phyloP scores from a whole-genome alignment of 1,284 basidiomycete species.

The Fomitopsis pinicola region DNA sequence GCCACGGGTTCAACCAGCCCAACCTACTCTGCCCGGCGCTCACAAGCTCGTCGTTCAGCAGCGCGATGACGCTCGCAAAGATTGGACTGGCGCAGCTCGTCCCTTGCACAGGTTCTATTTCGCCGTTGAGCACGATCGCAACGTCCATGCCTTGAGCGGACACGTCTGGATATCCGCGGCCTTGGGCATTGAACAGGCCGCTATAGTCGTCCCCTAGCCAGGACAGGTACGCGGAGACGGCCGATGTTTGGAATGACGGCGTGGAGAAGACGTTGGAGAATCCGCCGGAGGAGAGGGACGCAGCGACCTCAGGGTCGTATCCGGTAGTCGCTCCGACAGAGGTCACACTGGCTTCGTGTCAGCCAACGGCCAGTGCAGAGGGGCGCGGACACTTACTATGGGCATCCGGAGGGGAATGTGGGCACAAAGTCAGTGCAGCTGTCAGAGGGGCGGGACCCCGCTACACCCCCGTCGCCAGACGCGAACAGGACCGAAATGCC shows the following conservation, averaged over 20 bases:
- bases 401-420: slow-evolving; percentile 60
- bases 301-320: slow-evolving; percentile 48
- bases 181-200: slow-evolving; percentile 26
- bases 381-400: slow-evolving; percentile 36
- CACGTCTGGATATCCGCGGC: slow-evolving; percentile 30
- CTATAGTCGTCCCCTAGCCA: slow-evolving; percentile 24
- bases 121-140: slow-evolving; percentile 23
- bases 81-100: slow-evolving; percentile 45
- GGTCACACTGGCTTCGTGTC: slow-evolving; percentile 47
- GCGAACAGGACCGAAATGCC: slow-evolving; percentile 66
- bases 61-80: slow-evolving; percentile 47
- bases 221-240: slow-evolving; percentile 30
- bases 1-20: slow-evolving; percentile 48
- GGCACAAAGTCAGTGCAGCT: slow-evolving; percentile 56
- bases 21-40: slow-evolving; percentile 37
- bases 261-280: slow-evolving; percentile 44
- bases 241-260: slow-evolving; percentile 36
- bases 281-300: slow-evolving; percentile 40
- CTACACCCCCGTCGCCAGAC: slow-evolving; percentile 65
- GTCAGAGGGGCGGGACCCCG: slow-evolving; percentile 46
- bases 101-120: slow-evolving; percentile 43
- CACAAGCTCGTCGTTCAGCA: slow-evolving; percentile 51
- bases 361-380: background rate
- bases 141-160: slow-evolving; percentile 25
- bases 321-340: slow-evolving; percentile 52